A percentile compares a stretch with the other conserved stretches of the same genome.
Conservation (phyloP, 768 basidiomycete species). For the Ramaria sp. region DNA sequence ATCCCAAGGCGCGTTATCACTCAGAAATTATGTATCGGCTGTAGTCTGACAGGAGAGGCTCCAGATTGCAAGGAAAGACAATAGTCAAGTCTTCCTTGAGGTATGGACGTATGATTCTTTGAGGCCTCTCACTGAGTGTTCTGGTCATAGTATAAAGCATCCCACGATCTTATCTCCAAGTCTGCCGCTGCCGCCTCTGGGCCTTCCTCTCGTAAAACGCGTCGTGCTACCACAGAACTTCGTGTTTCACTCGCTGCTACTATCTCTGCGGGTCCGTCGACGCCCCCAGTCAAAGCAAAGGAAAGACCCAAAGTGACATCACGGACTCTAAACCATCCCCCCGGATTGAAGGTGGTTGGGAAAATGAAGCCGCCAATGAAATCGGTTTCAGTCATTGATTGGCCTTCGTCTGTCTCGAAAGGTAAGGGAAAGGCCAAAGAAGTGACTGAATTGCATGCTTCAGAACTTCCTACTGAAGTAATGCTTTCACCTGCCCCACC, state of each 20-base stretch:
- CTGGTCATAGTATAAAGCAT: conserved; percentile 42
- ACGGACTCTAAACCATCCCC: neutral
- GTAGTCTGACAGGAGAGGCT: conserved; percentile 4
- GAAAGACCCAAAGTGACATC: neutral
- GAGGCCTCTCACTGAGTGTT: conserved; percentile 5
- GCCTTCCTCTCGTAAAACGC: conserved; percentile 46
- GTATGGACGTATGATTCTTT: conserved; percentile 29
- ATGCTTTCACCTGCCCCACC: neutral
- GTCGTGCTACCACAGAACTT: conserved; percentile 46
- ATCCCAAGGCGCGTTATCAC: conserved; percentile 51
- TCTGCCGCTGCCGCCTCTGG: conserved; percentile 22
- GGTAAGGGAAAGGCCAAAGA: conserved; percentile 24
- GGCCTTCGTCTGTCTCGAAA: conserved; percentile 9
- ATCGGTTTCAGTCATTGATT: conserved; percentile 7
- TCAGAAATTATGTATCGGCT: neutral
- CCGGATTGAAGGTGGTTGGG: neutral
- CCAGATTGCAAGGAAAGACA: conserved; percentile 65
- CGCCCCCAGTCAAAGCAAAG: neutral
- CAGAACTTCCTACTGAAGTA: neutral
- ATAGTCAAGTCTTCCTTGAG: conserved; percentile 59
- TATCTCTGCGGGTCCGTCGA: neutral
- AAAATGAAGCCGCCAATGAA: neutral
- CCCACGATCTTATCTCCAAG: conserved; percentile 50
- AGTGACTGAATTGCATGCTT: neutral
- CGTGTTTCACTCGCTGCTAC: conserved; percentile 28